Evolutionary conservation across 441 rosid species (phyloP).

Genomic region (Mallotus japonicus): DNA sequence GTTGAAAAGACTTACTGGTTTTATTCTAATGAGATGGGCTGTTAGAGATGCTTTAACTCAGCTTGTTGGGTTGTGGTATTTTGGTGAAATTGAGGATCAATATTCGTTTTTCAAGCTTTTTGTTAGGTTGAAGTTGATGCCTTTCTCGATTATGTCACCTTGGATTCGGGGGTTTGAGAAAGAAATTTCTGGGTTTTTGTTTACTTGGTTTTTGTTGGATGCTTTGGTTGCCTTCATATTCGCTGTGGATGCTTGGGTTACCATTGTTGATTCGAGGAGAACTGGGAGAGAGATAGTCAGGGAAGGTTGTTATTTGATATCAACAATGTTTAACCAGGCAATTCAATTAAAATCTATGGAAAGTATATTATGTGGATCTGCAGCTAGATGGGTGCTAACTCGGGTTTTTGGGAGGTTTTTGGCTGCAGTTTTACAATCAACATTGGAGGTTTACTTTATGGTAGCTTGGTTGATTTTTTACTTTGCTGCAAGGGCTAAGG

Average conservation of each 20-base stretch:
- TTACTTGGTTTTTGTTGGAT: conserved; percentile 76
- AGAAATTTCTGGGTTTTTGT: conserved; percentile 84
- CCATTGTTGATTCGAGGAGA: conserved; percentile 73
- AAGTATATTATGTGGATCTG: conserved; percentile 74
- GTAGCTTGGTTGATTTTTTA: conserved; percentile 86
- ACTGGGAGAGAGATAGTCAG: conserved; percentile 81
- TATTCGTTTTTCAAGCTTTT: conserved; percentile 82
- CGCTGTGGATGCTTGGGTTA: conserved; percentile 84
- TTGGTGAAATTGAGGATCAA: conserved; percentile 85
- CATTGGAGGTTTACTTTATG: conserved; percentile 81
- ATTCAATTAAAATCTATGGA: conserved; percentile 75
- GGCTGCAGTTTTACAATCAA: conserved; percentile 62
- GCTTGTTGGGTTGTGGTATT: conserved; percentile 85
- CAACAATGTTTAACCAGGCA: conserved; percentile 68
- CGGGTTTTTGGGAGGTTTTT: conserved; percentile 49
- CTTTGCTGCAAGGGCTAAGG: conserved; percentile 69
- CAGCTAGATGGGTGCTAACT: conserved; percentile 55
- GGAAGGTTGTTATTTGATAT: conserved; percentile 81
- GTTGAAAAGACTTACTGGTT: conserved; percentile 78
- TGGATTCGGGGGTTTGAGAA: conserved; percentile 84
- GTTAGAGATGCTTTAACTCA: conserved; percentile 88
- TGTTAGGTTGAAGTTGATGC: conserved; percentile 86
- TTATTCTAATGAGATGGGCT: conserved; percentile 87
- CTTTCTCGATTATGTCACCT: conserved; percentile 76
- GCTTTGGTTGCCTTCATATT: conserved; percentile 58